These are phyloP conservation scores for carrot (Daucus carota) DNA, from an alignment of 129 eudicot species.

Conservation along the genomic window DH1_v3.0 NC_030384.2:47117501-47118000, in stretches of 20 bases:
- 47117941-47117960: constrained; percentile 19
- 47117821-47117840: constrained; percentile 11
- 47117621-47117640: constrained; percentile 22
- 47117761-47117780: constrained; percentile 19
- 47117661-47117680: constrained; percentile 20
- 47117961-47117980: constrained; percentile 29
- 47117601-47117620: constrained; percentile 19
- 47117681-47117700: constrained; percentile 16
- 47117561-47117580: constrained; percentile 26
- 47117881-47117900: constrained; percentile 13
- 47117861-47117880: constrained; percentile 16
- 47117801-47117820: constrained; percentile 19
- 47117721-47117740: constrained; percentile 21
- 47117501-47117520: constrained; percentile 16
- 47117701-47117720: constrained; percentile 29
- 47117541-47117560: constrained; percentile 22
- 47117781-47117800: constrained; percentile 20
- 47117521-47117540: constrained; percentile 23
- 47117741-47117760: constrained; percentile 20
- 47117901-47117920: constrained; percentile 14
- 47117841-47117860: constrained; percentile 17
- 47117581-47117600: constrained; percentile 19
- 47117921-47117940: constrained; percentile 19
- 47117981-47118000: constrained; percentile 21
- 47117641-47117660: constrained; percentile 18